Evolutionary conservation across 345 rosid genomes (phyloP).

Genomic region (Gossypium rotundifolium): DNA sequence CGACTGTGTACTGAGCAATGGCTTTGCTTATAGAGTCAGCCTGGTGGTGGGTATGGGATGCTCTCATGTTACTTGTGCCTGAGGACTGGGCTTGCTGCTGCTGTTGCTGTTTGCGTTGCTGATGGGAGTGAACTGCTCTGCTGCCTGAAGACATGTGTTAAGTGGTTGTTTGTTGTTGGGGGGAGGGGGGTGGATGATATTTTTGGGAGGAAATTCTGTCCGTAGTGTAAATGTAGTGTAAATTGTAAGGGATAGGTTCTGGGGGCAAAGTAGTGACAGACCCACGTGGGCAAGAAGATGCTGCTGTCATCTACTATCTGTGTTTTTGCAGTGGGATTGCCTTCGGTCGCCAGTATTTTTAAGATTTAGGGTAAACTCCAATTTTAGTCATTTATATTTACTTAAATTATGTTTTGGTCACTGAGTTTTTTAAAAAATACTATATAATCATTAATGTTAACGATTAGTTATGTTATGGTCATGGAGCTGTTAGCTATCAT

Average conservation of each 20-base stretch:
- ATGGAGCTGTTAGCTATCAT: too few species aligned
- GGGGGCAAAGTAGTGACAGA: not conserved
- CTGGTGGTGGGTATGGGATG: constrained; percentile 7
- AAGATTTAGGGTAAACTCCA: too few species aligned
- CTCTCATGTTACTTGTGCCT: constrained; percentile 33
- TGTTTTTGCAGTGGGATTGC: not conserved
- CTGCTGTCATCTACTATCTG: not conserved
- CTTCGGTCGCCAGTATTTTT: not conserved
- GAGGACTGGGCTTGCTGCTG: constrained; percentile 47
- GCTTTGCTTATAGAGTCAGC: constrained; percentile 73
- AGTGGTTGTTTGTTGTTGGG: not conserved
- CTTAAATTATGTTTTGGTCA: too few species aligned
- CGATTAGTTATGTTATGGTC: too few species aligned
- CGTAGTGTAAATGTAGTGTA: too few species aligned
- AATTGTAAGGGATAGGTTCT: not conserved
- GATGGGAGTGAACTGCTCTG: constrained; percentile 32
- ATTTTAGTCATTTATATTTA: too few species aligned
- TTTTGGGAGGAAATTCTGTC: not conserved
- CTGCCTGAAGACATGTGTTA: constrained; percentile 30
- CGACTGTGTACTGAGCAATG: constrained; percentile 87
- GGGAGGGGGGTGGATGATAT: not conserved
- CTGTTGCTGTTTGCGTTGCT: constrained; percentile 32
- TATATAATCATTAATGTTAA: too few species aligned
- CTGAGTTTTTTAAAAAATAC: too few species aligned
- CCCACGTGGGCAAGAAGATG: constrained; percentile 16